These are phyloP conservation scores for Spathaspora jeffriesii DNA, from an alignment of 1,139 yeast genomes.

Conservation along the genomic window DNA sequence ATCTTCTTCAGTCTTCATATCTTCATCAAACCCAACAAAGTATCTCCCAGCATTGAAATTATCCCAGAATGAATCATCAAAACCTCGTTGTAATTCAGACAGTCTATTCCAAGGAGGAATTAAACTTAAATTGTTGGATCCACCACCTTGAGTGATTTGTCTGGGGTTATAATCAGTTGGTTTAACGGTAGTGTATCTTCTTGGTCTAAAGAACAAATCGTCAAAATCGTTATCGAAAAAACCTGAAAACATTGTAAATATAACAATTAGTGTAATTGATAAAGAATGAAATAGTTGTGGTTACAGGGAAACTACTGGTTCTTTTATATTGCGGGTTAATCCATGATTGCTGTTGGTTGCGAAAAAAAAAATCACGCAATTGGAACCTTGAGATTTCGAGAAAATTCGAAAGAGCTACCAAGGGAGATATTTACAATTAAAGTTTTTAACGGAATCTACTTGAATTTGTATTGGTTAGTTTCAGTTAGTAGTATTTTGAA, in stretches of 20 bases:
- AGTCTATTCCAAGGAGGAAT: neutral
- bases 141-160: slow-evolving; percentile 6
- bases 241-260: slow-evolving; percentile 1
- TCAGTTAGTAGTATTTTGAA: too few species aligned
- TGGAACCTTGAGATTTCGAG: neutral
- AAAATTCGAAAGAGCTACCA: neutral
- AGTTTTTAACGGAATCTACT: too few species aligned
- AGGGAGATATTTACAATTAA: neutral
- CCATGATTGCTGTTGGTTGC: neutral
- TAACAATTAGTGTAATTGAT: neutral
- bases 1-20: slow-evolving; percentile 24
- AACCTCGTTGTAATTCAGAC: slow-evolving; percentile 4
- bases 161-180: slow-evolving; percentile 13
- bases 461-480: too few species aligned
- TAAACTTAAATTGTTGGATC: neutral
- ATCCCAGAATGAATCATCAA: slow-evolving; percentile 14
- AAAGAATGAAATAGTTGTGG: neutral
- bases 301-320: neutral
- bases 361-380: neutral
- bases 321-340: neutral
- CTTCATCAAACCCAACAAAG: slow-evolving; percentile 18
- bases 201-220: slow-evolving; percentile 13
- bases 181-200: slow-evolving; percentile 12
- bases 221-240: slow-evolving; percentile 15
- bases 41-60: slow-evolving; percentile 13